Base-by-base conservation (phyloP, 2,329 filamentous ascomycete species). In the Cryoendolithus antarcticus region DNA sequence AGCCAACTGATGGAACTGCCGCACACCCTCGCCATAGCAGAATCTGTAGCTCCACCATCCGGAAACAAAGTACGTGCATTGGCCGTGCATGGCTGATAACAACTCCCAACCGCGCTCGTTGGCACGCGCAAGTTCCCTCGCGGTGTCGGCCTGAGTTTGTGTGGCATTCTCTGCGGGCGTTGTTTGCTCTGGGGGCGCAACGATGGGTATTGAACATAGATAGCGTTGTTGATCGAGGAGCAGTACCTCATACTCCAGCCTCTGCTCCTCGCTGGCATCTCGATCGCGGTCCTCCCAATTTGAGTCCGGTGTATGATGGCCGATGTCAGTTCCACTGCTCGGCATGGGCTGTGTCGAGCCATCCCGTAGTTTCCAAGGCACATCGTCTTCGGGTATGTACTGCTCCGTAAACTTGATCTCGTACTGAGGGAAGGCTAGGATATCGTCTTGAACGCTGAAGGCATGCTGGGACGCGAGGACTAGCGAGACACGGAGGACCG, bases 21-120 rank as follows among this genome's bases (percentile, higher is more conserved):
- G 82, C 45, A 95, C 80, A 46, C 89, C 77, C 45, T 80, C 73
- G 56, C 84, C 84, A 63, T 93, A 91, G 68, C 88, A 95, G 61
- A 94, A 94, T 51, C 80, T 82, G 62, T 95, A 95, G 55, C 82
- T 91, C 88, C 88, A 95, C 88, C 88, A 95, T 0, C 88, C 88
- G 1, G 78, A 82, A 48, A 86, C 65, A 58, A 77, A 83, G 65
- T 89, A 93, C 46, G 95, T 74, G 60, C 88, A 95, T 37, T 74
- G 72, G 3, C 79, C 82, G 39, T 88, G 74, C 61, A 95, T 80
- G 19, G 79, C 77, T 47, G 75, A 73, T 37, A 95, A 67, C 15
- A 95, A 70, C 53, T 91, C 82, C 72, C 84, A 82, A 4, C 88
- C 88, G 36, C 77, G 78, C 27, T 76, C 72, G 1, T 80, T 82